These are phyloP conservation scores for Lasiosphaeris hirsuta DNA, from an alignment of 495 filamentous ascomycete genomes.

Conservation along the genomic window DNA sequence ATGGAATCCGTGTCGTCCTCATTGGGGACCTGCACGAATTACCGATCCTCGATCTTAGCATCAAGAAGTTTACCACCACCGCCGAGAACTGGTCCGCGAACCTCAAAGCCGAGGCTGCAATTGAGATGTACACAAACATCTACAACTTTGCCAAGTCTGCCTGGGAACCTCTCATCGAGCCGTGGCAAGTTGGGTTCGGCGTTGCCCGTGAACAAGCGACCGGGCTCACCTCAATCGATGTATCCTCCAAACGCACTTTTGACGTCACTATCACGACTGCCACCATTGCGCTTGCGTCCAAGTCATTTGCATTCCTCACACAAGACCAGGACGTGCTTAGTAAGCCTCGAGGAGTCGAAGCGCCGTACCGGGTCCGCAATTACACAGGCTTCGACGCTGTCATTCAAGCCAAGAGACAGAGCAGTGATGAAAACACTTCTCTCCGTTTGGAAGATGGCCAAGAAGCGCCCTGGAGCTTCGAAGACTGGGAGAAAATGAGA, in stretches of 20 bases:
- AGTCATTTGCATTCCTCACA: conserved; percentile 85
- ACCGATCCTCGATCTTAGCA: conserved; percentile 87
- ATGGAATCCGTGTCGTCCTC: conserved; percentile 87
- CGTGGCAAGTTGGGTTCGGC: conserved; percentile 91
- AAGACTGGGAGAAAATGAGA: conserved; percentile 89
- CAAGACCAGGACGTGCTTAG: conserved; percentile 89
- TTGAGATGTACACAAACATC: conserved; percentile 92
- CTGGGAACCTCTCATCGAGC: conserved; percentile 95
- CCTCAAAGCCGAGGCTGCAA: conserved; percentile 79
- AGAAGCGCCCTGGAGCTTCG: conserved; percentile 92
- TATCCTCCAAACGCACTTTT: conserved; percentile 82
- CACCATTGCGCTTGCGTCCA: conserved; percentile 87
- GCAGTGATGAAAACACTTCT: conserved; percentile 54
- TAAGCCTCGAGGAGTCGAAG: conserved; percentile 87
- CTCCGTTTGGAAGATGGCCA: conserved; percentile 86
- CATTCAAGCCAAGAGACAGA: conserved; percentile 71
- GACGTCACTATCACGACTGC: conserved; percentile 92
- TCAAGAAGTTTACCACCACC: conserved; percentile 81
- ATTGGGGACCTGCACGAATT: conserved; percentile 95
- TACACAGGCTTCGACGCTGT: conserved; percentile 89
- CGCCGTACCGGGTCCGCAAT: conserved; percentile 90
- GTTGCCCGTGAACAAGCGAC: conserved; percentile 74
- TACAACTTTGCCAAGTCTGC: conserved; percentile 99
- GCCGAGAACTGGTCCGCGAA: conserved; percentile 88
- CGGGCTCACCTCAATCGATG: conserved; percentile 75